A percentile compares a stretch with the other conserved stretches of the same genome.
Evolutionary conservation across 2,329 filamentous ascomycete species (phyloP).

Genomic region (Dryadomyces sulphureus): DNA sequence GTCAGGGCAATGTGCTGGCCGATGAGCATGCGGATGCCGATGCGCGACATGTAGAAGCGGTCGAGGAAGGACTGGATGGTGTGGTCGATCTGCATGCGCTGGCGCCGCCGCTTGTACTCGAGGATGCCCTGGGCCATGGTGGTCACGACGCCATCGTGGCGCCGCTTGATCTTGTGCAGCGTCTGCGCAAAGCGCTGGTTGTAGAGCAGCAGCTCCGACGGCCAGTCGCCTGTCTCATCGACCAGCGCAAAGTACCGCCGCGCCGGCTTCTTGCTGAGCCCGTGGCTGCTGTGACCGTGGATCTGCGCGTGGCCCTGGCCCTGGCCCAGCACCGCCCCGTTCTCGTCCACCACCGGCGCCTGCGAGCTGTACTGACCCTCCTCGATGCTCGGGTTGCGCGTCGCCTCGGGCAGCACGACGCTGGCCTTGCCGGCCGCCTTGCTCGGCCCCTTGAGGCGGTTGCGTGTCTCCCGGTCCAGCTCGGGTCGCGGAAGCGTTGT

Average conservation of each 20-base stretch:
- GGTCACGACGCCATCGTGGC: slow-evolving; percentile 93
- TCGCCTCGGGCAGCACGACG: slow-evolving; percentile 58
- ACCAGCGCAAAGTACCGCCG: slow-evolving; percentile 83
- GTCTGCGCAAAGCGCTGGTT: slow-evolving; percentile 83
- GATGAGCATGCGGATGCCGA: slow-evolving; percentile 97
- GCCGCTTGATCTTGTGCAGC: slow-evolving; percentile 83
- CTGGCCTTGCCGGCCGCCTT: slow-evolving; percentile 39
- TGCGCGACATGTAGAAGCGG: slow-evolving; percentile 98
- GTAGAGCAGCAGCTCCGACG: slow-evolving; percentile 84
- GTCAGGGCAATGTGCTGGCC: slow-evolving; percentile 96
- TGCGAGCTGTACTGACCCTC: slow-evolving; percentile 63
- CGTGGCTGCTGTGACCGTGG: slow-evolving; percentile 15
- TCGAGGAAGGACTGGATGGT: slow-evolving; percentile 96
- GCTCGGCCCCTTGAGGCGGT: slow-evolving; percentile 58
- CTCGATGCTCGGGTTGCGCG: slow-evolving; percentile 76
- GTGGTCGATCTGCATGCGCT: slow-evolving; percentile 96
- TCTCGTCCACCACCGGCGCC: slow-evolving; percentile 16
- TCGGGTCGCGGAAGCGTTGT: slow-evolving; percentile 69
- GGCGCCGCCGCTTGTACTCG: slow-evolving; percentile 91
- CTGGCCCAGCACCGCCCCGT: too few species aligned
- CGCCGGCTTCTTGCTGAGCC: slow-evolving; percentile 27
- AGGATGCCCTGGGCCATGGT: slow-evolving; percentile 96
- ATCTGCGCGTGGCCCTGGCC: slow-evolving; percentile 11
- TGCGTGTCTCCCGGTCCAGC: slow-evolving; percentile 59
- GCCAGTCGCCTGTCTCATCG: slow-evolving; percentile 81